Evolutionary conservation across 768 basidiomycete species (phyloP).

Genomic region (Suillus clintonianus): DNA sequence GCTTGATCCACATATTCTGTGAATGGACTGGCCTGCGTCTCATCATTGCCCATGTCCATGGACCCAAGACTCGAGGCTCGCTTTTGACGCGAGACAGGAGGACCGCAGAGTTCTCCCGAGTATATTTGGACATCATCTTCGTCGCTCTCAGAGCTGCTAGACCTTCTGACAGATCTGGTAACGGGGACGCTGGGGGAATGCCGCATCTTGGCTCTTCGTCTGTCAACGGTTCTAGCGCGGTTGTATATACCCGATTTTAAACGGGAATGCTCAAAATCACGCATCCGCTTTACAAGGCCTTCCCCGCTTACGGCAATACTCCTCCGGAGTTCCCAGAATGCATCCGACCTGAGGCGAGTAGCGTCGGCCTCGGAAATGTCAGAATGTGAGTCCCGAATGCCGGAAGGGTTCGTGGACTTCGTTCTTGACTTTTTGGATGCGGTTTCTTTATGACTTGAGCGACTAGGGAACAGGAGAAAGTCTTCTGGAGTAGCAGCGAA

Average conservation of each 20-base stretch:
- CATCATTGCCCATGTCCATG: conserved; percentile 40
- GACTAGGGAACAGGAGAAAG: conserved; percentile 45
- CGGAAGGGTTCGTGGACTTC: conserved; percentile 23
- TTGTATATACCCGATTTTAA: conserved; percentile 40
- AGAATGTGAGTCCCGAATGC: conserved; percentile 20
- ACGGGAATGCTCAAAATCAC: conserved; percentile 62
- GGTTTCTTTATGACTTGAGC: conserved; percentile 11
- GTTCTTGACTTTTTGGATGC: conserved; percentile 11
- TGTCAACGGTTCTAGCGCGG: conserved; percentile 41
- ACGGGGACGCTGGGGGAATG: conserved; percentile 26
- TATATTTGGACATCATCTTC: conserved; percentile 64
- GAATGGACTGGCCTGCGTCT: conserved; percentile 12
- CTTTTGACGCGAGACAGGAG: conserved; percentile 37
- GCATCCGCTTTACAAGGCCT: conserved; percentile 71
- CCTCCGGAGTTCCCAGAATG: conserved; percentile 65
- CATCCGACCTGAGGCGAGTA: conserved; percentile 54
- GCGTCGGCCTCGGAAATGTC: conserved; percentile 34
- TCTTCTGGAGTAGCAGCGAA: conserved; percentile 53
- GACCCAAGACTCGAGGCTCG: conserved; percentile 47
- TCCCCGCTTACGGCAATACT: conserved; percentile 67
- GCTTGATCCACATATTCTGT: conserved; percentile 20
- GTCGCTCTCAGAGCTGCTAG: conserved; percentile 34
- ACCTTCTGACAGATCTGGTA: conserved; percentile 17
- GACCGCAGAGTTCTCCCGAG: conserved; percentile 32
- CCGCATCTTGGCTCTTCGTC: conserved; percentile 43